Conservation (phyloP, 1,284 basidiomycete genomes). For the Psilocybe mexicana region DNA sequence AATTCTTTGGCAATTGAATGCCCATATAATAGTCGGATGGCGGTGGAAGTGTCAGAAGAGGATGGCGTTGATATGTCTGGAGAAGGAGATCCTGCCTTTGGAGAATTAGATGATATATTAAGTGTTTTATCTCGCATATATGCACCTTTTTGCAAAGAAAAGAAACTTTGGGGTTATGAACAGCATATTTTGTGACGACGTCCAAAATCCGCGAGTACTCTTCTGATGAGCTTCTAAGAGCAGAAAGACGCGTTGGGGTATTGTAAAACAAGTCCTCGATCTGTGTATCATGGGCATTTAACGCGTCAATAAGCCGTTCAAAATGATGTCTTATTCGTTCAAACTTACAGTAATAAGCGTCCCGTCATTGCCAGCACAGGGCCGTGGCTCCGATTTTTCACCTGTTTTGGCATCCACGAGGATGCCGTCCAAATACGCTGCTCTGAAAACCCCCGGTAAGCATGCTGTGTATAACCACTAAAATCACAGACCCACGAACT, state of each 20-base stretch:
- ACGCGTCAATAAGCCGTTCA: slow-evolving; percentile 1
- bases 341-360: slow-evolving; percentile 79
- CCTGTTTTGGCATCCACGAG: slow-evolving; percentile 72
- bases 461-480: slow-evolving; percentile 5
- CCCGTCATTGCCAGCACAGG: slow-evolving; percentile 93
- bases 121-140: not conserved
- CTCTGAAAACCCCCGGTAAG: slow-evolving; percentile 46
- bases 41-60: slow-evolving; percentile 64
- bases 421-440: slow-evolving; percentile 76
- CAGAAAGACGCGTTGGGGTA: slow-evolving; percentile 84
- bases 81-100: slow-evolving; percentile 65
- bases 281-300: slow-evolving; percentile 38
- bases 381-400: slow-evolving; percentile 73
- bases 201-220: slow-evolving; percentile 93
- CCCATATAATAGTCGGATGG: slow-evolving; percentile 85
- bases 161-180: slow-evolving; percentile 87
- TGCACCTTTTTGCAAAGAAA: slow-evolving; percentile 90
- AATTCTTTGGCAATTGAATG: slow-evolving; percentile 83
- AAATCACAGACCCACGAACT: slow-evolving; percentile 46
- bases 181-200: slow-evolving; percentile 92
- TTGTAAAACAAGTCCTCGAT: slow-evolving; percentile 98
- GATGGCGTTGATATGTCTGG: slow-evolving; percentile 87
- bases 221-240: slow-evolving; percentile 84
- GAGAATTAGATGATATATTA: not conserved
- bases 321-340: no score